These are phyloP conservation scores for Achaetomium macrosporum DNA, from an alignment of 2,329 filamentous ascomycete genomes.

Conservation along the genomic window DNA sequence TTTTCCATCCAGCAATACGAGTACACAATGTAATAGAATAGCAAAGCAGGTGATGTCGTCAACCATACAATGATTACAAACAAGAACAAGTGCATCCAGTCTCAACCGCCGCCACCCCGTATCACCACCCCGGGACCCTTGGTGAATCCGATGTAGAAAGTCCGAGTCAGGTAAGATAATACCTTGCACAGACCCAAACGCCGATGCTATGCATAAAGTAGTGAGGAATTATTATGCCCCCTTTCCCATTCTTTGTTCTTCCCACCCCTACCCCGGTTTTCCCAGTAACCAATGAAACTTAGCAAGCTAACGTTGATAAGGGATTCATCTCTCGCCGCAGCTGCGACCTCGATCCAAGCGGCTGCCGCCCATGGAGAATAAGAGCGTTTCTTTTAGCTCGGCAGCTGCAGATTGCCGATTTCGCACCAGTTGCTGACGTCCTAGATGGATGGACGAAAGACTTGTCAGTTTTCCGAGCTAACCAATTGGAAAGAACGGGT, in stretches of 20 bases:
- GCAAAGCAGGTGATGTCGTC: too few species aligned
- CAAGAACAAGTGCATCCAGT: too few species aligned
- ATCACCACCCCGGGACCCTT: too few species aligned
- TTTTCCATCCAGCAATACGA: too few species aligned
- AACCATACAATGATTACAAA: too few species aligned
- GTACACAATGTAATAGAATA: too few species aligned
- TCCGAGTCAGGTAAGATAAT: background rate
- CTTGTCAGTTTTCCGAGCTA: background rate
- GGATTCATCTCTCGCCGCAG: too few species aligned
- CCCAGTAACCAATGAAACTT: background rate
- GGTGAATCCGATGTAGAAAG: background rate
- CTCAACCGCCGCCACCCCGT: too few species aligned
- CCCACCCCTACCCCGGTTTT: background rate
- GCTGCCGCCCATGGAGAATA: background rate
- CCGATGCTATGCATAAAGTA: slow-evolving; percentile 18
- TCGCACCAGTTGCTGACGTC: slow-evolving; percentile 65
- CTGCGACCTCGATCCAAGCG: background rate
- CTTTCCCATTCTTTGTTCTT: background rate
- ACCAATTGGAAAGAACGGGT: background rate
- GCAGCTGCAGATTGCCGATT: slow-evolving; percentile 26
- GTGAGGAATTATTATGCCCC: slow-evolving; percentile 1
- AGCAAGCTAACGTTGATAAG: background rate
- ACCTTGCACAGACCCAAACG: slow-evolving; percentile 14
- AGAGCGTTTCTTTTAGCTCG: background rate
- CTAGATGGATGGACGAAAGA: slow-evolving; percentile 30